Percentiles rank a stretch among this genome's conserved stretches.
Conservation (phyloP, 768 basidiomycete species). For the Dacryopinax primogenitus region DNA sequence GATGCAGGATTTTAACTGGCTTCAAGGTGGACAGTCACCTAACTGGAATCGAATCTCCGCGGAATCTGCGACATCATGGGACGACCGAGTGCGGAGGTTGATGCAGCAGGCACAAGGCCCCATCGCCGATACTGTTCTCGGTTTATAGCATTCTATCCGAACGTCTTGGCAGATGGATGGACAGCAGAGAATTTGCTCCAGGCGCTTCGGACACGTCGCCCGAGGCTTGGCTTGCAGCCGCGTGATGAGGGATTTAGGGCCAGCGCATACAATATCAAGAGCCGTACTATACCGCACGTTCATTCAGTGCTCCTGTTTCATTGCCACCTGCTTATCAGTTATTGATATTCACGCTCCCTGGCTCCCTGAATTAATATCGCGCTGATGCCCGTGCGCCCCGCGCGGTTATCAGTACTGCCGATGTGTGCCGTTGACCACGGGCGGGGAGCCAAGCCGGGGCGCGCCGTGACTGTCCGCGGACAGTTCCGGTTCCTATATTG, state of each 20-base stretch:
- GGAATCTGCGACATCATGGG: not conserved
- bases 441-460: not conserved
- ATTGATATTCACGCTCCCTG: not conserved
- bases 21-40: constrained; percentile 60
- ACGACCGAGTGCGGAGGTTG: constrained; percentile 2
- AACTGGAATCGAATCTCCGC: constrained; percentile 41
- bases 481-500: not conserved
- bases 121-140: not conserved
- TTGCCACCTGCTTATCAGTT: constrained; percentile 5
- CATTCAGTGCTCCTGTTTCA: not conserved
- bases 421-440: not conserved
- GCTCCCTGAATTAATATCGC: not conserved
- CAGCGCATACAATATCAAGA: no score
- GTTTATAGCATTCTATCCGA: not conserved
- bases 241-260: not conserved
- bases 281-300: not conserved
- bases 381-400: not conserved
- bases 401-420: not conserved
- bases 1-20: constrained; percentile 79
- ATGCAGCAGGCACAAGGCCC: not conserved
- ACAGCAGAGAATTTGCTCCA: not conserved
- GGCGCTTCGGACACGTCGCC: not conserved
- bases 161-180: not conserved
- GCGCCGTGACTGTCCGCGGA: not conserved
- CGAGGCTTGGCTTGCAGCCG: not conserved